Evolutionary conservation across 31 red algal genomes (phyloP).

Genomic region (Odonthalia washingtoniensis): DNA sequence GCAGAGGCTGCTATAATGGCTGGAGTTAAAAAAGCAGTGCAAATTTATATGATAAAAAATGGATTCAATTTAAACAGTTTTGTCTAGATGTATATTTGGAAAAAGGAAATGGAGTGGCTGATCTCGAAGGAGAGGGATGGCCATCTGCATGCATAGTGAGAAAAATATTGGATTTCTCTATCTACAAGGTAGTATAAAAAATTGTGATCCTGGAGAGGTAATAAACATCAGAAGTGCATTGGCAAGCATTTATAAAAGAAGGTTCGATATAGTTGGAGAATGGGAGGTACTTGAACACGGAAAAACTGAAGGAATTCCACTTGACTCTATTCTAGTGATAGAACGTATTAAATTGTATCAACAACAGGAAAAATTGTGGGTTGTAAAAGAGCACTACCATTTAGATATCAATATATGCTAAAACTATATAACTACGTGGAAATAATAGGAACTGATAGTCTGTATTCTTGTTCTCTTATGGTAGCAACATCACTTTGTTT

Average conservation of each 20-base stretch:
- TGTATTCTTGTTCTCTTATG: background rate
- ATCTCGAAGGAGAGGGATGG: background rate
- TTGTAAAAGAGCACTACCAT: background rate
- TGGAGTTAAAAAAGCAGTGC: constrained; percentile 18
- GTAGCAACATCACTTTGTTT: constrained; percentile 11
- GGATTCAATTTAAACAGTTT: background rate
- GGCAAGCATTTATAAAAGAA: constrained; percentile 17
- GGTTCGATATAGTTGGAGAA: constrained; percentile 4
- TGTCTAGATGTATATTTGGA: too few relatives aligned
- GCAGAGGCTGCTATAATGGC: too few relatives aligned
- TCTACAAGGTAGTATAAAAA: constrained; percentile 19
- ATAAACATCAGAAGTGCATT: constrained; percentile 17
- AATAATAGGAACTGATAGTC: background rate
- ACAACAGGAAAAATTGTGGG: background rate
- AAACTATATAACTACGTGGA: background rate
- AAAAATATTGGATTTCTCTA: constrained; percentile 7
- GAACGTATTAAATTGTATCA: background rate
- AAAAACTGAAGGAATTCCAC: background rate
- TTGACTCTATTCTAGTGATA: background rate
- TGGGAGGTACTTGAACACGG: background rate
- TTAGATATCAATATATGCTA: constrained; percentile 9
- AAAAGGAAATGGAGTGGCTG: too few relatives aligned
- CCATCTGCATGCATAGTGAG: too few relatives aligned
- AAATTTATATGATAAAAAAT: constrained; percentile 2
- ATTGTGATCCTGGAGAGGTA: background rate